These are phyloP conservation scores for Terfezia claveryi DNA, from an alignment of 495 filamentous ascomycete genomes.

Conservation along the genomic window DNA sequence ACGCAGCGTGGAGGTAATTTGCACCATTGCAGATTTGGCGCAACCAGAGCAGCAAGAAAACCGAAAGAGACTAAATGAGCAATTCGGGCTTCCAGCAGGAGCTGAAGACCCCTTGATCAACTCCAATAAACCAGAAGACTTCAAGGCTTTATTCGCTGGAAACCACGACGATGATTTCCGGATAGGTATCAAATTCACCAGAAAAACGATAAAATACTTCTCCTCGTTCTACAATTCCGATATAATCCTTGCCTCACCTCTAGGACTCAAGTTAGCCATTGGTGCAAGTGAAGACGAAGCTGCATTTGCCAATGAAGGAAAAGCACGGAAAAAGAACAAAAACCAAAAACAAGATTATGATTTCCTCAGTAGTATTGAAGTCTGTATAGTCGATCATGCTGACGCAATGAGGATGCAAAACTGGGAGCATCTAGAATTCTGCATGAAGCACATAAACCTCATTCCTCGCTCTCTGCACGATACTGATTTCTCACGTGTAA, in stretches of 20 bases:
- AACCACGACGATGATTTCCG: slow-evolving; percentile 96
- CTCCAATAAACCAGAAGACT: slow-evolving; percentile 57
- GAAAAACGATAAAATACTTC: slow-evolving; percentile 87
- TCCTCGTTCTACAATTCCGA: slow-evolving; percentile 91
- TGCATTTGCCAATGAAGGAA: background rate
- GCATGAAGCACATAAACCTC: slow-evolving; percentile 78
- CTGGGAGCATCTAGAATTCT: slow-evolving; percentile 84
- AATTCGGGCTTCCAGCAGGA: slow-evolving; percentile 43
- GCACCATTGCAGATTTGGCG: slow-evolving; percentile 48
- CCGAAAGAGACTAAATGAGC: slow-evolving; percentile 70
- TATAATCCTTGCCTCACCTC: slow-evolving; percentile 71
- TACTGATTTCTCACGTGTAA: slow-evolving; percentile 80
- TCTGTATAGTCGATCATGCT: slow-evolving; percentile 75
- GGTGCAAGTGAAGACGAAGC: slow-evolving; percentile 39
- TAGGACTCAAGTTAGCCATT: slow-evolving; percentile 76
- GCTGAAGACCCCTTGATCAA: slow-evolving; percentile 33
- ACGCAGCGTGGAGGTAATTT: slow-evolving; percentile 55
- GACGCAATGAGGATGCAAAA: slow-evolving; percentile 94
- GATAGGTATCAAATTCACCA: slow-evolving; percentile 78
- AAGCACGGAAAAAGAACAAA: slow-evolving; percentile 1
- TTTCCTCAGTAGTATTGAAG: slow-evolving; percentile 78
- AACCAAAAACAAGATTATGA: slow-evolving; percentile 68
- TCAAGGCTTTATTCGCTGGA: slow-evolving; percentile 71
- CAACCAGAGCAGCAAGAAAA: slow-evolving; percentile 86
- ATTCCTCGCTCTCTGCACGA: slow-evolving; percentile 64